Conservation (phyloP, 2,329 filamentous ascomycete genomes). For the Diplodia sapinea region DNA sequence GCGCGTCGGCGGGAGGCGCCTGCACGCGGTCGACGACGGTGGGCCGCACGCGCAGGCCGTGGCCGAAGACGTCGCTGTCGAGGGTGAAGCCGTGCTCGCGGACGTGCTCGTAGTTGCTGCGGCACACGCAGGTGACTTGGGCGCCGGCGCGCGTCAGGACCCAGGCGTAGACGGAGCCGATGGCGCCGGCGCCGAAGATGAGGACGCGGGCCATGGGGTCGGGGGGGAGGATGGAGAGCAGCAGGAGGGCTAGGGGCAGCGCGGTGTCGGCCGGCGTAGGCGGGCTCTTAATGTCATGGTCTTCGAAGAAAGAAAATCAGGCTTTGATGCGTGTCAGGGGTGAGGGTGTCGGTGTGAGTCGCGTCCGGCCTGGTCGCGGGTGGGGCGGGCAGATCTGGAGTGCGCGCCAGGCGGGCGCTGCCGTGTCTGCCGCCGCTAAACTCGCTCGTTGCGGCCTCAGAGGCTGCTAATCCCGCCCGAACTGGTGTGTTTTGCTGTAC, state of each 20-base stretch:
- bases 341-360: constrained; percentile 24
- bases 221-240: neutral
- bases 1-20: constrained; percentile 28
- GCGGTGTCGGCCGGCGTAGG: neutral
- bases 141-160: constrained; percentile 47
- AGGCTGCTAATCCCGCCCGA: neutral
- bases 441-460: neutral
- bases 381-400: constrained; percentile 26
- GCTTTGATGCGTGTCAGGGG: constrained; percentile 26
- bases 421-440: constrained; percentile 24
- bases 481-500: constrained; percentile 1
- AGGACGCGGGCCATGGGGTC: constrained; percentile 37
- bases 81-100: constrained; percentile 51
- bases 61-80: constrained; percentile 31
- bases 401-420: constrained; percentile 24
- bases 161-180: constrained; percentile 53
- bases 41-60: constrained; percentile 47
- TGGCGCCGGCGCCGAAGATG: constrained; percentile 52
- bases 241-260: neutral
- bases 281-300: constrained; percentile 28
- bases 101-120: constrained; percentile 53
- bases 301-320: constrained; percentile 5
- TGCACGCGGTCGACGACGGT: constrained; percentile 45
- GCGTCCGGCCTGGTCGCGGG: neutral
- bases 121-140: constrained; percentile 52